Percentiles rank a stretch among this genome's conserved stretches.
Evolutionary conservation across 176 grass and related monocot species (phyloP).

Genomic region (Ananas comosus): DNA sequence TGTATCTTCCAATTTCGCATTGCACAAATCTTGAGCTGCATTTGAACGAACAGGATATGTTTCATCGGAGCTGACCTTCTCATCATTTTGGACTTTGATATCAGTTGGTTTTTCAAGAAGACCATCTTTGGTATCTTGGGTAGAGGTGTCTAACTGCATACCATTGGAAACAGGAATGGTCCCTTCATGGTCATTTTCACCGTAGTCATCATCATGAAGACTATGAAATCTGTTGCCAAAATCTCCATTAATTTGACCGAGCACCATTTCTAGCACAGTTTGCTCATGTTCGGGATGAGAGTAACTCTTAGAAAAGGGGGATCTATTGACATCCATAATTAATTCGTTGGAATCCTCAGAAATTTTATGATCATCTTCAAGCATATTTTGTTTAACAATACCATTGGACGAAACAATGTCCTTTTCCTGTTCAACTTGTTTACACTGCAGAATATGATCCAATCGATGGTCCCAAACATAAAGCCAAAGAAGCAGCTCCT

Average conservation of each 20-base stretch:
- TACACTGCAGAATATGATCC: conserved; percentile 53
- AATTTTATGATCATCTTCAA: conserved; percentile 18
- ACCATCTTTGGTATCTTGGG: conserved; percentile 18
- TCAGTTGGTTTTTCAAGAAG: conserved; percentile 32
- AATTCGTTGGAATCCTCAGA: background rate
- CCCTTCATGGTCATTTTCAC: conserved; percentile 24
- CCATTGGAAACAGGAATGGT: conserved; percentile 17
- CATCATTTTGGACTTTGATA: conserved; percentile 12
- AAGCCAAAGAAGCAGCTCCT: conserved; percentile 69
- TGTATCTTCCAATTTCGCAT: conserved; percentile 35
- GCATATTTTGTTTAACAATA: conserved; percentile 2
- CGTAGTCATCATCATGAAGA: background rate
- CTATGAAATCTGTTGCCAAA: conserved; percentile 14
- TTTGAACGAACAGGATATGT: background rate
- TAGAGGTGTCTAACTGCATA: conserved; percentile 20
- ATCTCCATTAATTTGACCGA: conserved; percentile 3
- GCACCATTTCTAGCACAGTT: background rate
- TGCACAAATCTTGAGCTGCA: conserved; percentile 12
- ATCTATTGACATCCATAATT: conserved; percentile 23
- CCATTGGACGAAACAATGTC: conserved; percentile 21
- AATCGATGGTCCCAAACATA: conserved; percentile 86
- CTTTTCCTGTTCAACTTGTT: conserved; percentile 20
- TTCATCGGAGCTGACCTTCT: conserved; percentile 1
- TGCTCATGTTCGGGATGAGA: conserved; percentile 10
- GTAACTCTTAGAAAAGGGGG: background rate